Conservation (phyloP, 331 rosid species). For the Telfairia occidentalis region DNA sequence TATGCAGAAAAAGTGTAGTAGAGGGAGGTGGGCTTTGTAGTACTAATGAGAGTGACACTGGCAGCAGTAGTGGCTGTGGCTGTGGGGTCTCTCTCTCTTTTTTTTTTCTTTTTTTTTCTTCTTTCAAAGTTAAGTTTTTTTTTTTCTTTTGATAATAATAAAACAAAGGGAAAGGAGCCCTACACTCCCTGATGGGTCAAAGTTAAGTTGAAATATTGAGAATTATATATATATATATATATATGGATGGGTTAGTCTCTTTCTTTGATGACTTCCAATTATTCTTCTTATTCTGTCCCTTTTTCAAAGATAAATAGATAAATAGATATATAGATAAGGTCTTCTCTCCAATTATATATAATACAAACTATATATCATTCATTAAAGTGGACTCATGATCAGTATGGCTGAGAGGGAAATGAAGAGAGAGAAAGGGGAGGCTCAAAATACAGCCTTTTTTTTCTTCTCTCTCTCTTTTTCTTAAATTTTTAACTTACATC, state of each 20-base stretch:
- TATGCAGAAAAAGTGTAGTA: not conserved
- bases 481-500: not conserved
- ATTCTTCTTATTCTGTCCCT: not conserved
- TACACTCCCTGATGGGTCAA: no score
- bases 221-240: not conserved
- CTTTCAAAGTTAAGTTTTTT: not conserved
- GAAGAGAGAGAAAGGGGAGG: not conserved
- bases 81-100: slow-evolving; percentile 6
- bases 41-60: not conserved
- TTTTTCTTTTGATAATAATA: no score
- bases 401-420: not conserved
- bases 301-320: not conserved
- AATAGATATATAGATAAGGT: not conserved
- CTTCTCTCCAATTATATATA: not conserved
- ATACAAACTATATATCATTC: not conserved
- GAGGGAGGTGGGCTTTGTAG: slow-evolving; percentile 14
- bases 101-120: not conserved
- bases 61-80: not conserved
- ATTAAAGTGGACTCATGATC: not conserved
- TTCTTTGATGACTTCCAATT: not conserved
- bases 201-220: not conserved
- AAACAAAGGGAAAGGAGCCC: no score
- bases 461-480: not conserved
- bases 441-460: not conserved
- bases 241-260: not conserved